These are phyloP conservation scores for Coemansia sp. DNA, from an alignment of 192 early-diverging fungal species.

Conservation along the genomic window DNA sequence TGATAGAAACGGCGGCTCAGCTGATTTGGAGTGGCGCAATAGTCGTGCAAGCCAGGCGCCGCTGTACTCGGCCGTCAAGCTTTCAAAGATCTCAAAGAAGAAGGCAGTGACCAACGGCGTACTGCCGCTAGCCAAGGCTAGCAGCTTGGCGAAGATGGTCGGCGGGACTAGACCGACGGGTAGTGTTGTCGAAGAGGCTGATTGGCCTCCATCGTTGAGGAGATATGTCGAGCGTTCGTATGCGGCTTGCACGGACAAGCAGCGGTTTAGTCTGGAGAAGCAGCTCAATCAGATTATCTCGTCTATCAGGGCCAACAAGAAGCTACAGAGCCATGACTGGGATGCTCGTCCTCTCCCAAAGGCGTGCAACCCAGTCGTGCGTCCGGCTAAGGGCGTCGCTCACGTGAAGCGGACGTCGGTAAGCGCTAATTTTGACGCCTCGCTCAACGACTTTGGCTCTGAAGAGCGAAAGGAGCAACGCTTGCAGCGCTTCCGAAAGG, in stretches of 20 bases:
- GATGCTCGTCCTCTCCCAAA: conserved; percentile 42
- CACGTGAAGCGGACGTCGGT: conserved; percentile 27
- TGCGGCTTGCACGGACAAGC: conserved; percentile 27
- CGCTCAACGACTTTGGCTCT: conserved; percentile 36
- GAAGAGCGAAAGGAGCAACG: conserved; percentile 49
- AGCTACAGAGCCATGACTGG: conserved; percentile 47
- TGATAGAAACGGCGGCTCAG: neutral
- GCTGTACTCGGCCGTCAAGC: conserved; percentile 37
- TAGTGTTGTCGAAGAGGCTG: conserved; percentile 6
- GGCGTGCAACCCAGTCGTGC: conserved; percentile 30
- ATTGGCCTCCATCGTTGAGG: conserved; percentile 43
- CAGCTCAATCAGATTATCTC: conserved; percentile 55
- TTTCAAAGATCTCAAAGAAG: conserved; percentile 30
- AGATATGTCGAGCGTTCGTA: conserved; percentile 57
- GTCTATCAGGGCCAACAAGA: conserved; percentile 47
- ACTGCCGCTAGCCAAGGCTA: neutral
- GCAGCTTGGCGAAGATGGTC: conserved; percentile 1
- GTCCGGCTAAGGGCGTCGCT: neutral
- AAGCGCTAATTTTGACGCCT: conserved; percentile 9
- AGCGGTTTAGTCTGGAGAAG: conserved; percentile 26
- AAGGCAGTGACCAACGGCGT: neutral
- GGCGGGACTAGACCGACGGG: neutral
- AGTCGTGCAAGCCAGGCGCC: conserved; percentile 20
- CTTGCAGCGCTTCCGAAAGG: conserved; percentile 44
- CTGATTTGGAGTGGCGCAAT: conserved; percentile 17